Conservation (phyloP, 345 rosid species). For the Arabidopsis arenosa region DNA sequence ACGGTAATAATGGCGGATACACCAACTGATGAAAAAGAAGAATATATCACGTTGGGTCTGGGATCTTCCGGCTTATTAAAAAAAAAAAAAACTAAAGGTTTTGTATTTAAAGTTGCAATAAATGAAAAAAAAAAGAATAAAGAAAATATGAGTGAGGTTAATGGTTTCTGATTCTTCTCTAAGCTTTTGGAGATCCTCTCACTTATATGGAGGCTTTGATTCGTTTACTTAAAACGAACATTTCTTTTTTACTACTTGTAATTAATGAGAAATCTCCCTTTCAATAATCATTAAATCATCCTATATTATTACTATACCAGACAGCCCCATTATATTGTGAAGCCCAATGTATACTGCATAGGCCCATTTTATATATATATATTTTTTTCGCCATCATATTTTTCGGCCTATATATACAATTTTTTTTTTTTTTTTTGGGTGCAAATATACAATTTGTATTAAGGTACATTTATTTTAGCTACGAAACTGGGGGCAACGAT, state of each 20-base stretch:
- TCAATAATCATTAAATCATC: slow-evolving; percentile 6
- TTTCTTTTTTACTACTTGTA: not conserved
- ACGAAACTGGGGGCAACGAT: not conserved
- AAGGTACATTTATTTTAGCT: not conserved
- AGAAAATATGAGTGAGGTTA: slow-evolving; percentile 24
- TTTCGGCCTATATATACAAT: not conserved
- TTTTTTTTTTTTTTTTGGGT: no score
- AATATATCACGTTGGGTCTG: not conserved
- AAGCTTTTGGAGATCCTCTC: slow-evolving; percentile 28
- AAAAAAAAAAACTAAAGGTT: slow-evolving; percentile 25
- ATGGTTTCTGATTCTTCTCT: slow-evolving; percentile 42
- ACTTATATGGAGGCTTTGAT: slow-evolving; percentile 15
- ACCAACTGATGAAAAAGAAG: slow-evolving; percentile 27
- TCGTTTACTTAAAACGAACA: slow-evolving; percentile 1
- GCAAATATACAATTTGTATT: not conserved
- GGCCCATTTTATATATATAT: not conserved
- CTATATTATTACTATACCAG: not conserved
- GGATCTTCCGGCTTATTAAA: not conserved
- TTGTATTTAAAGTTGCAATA: slow-evolving; percentile 30
- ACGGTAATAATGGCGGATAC: slow-evolving; percentile 45
- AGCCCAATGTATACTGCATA: not conserved
- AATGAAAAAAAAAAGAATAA: slow-evolving; percentile 29
- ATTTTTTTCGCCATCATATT: not conserved
- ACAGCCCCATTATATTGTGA: not conserved
- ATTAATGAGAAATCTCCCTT: slow-evolving; percentile 21